Evolutionary conservation across 2,329 filamentous ascomycete species (phyloP), one percentile per base, ranked within the genome.

Genomic region (Clarireedia paspali): DNA sequence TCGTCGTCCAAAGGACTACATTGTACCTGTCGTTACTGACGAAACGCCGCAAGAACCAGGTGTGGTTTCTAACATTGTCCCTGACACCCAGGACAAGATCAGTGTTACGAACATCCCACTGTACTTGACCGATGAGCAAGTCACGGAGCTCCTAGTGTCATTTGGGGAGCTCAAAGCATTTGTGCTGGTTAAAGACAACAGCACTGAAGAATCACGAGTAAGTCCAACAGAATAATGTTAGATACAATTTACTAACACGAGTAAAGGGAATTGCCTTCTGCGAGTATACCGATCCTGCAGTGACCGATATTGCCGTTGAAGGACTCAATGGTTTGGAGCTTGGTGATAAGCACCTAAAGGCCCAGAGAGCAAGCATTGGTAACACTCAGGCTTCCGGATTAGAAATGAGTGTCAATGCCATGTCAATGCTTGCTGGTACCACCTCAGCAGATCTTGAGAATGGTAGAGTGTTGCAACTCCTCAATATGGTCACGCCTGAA

Each of bases 401-500:
- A 42, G 94, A 99, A 68, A 95, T 96, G 80, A 90, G 92, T 55
- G 92, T 99, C 60, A 95, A 94, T 64, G 94, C 94, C 60, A 97
- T 99, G 85, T 95, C 91, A 50, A 91, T 96, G 82, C 88, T 99
- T 65, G 94, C 94, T 39, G 91, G 92, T 57, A 95, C 94, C 20
- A 89, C 85, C 3, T 87, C 88, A 39, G 80, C 80, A 55, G 88
- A 91, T 58, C 77, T 88, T 36, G 91, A 95, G 64, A 84, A 86
- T 58, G 88, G 88, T 62, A 83, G 89, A 55, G 92, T 99, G 15
- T 71, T 99, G 59, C 92, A 96, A 73, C 77, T 99, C 59, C 82
- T 99, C 68, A 99, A 99, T 76, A 99, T 99, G 94, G 92, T 99
- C 38, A 99, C 94, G 0, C 80, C 91, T 0, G 94, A 99, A 66